A percentile compares a stretch with the other conserved stretches of the same genome.
Conservation (phyloP, 257 asterid genomes). For the Osmanthus fragrans region DNA sequence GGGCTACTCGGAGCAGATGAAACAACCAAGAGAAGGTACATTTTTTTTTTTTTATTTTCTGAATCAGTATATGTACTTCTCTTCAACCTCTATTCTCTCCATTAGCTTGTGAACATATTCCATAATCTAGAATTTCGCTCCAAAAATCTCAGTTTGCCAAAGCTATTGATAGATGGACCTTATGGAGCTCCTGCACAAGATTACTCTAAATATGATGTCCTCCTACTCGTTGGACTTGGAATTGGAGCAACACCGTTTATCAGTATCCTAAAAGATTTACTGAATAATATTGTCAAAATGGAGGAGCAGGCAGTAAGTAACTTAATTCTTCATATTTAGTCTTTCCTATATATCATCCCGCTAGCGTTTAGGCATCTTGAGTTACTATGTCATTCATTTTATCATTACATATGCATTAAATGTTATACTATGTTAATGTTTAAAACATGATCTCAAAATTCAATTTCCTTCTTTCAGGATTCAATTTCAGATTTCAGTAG, state of each 20-base stretch:
- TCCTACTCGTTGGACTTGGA: constrained; percentile 93
- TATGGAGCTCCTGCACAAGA: constrained; percentile 99
- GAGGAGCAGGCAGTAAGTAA: constrained; percentile 81
- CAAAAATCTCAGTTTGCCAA: constrained; percentile 70
- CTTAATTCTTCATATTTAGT: not conserved
- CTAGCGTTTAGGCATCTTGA: not conserved
- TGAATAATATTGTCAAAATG: constrained; percentile 73
- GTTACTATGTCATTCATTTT: not conserved
- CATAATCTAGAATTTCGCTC: too few species aligned
- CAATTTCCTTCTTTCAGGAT: constrained; percentile 45
- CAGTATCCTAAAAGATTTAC: constrained; percentile 86
- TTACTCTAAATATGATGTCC: constrained; percentile 75
- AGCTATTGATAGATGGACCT: constrained; percentile 92
- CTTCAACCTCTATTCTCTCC: not conserved
- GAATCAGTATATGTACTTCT: not conserved
- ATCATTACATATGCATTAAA: too few species aligned
- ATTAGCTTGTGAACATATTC: not conserved
- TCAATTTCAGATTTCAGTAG: constrained; percentile 62
- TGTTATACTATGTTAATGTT: too few species aligned
- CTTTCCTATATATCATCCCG: not conserved
- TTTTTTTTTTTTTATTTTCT: not conserved
- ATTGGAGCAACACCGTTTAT: constrained; percentile 97
- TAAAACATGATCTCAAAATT: too few species aligned
- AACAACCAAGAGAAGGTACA: constrained; percentile 71
- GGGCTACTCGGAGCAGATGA: constrained; percentile 92